These are phyloP conservation scores for Strobilomyces dryophilus DNA, from an alignment of 768 basidiomycete genomes.

Conservation along the genomic window DNA sequence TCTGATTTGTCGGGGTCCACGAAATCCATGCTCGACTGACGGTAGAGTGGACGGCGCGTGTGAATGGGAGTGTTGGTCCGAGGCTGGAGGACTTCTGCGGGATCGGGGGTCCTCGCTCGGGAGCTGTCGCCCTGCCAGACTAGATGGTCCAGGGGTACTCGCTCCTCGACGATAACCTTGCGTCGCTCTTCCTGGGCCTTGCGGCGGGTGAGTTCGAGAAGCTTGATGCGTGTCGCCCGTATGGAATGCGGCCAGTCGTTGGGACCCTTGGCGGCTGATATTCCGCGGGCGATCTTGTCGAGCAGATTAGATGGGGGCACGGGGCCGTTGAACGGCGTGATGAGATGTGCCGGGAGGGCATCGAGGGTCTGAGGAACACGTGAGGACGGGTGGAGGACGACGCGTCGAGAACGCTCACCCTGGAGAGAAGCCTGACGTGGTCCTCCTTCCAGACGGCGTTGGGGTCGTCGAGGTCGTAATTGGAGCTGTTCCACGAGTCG, in stretches of 20 bases:
- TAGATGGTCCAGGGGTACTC: constrained; percentile 14
- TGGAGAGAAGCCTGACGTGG: constrained; percentile 59
- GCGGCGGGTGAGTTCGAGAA: constrained; percentile 70
- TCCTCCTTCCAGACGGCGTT: constrained; percentile 75
- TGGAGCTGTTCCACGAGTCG: constrained; percentile 85
- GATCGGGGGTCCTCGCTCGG: constrained; percentile 25
- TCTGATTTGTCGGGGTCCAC: constrained; percentile 48
- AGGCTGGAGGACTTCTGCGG: constrained; percentile 39
- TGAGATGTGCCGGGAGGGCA: constrained; percentile 75
- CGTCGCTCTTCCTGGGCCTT: constrained; percentile 53
- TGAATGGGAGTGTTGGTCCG: constrained; percentile 46
- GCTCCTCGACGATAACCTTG: constrained; percentile 46
- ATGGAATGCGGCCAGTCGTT: constrained; percentile 80
- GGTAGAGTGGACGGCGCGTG: constrained; percentile 57
- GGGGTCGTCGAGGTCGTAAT: constrained; percentile 54
- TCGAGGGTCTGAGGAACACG: constrained; percentile 57
- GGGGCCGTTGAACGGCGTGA: constrained; percentile 82
- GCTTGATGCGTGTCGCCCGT: constrained; percentile 76
- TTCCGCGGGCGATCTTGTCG: constrained; percentile 80
- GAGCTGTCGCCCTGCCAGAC: constrained; percentile 7
- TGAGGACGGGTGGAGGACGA: background rate
- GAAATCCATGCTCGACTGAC: constrained; percentile 88
- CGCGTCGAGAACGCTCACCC: constrained; percentile 41
- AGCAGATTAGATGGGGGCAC: constrained; percentile 83
- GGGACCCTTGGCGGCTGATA: constrained; percentile 70